Evolutionary conservation across 371 early-diverging fungal genomes (phyloP), one percentile per base, ranked within the genome.

Genomic region (Rhizopus stolonifer): DNA sequence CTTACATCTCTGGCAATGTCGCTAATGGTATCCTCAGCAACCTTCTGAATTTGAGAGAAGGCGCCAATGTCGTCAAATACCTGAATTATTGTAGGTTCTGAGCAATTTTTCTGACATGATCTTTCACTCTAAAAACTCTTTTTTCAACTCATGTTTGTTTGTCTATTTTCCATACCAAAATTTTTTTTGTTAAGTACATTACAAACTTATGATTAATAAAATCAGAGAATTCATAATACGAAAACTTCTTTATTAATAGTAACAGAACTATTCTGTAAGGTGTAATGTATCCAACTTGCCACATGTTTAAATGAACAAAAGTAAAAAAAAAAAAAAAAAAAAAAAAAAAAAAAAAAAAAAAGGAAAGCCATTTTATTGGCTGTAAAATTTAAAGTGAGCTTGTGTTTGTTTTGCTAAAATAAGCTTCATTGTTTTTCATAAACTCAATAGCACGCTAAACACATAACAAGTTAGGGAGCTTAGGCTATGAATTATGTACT

Each of bases 391-490:
- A 45, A 25, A 34, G 24, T 14, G 19, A 29, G 6, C 23, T 42
- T 9, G 29, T 29, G 14, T 47, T 39, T 31, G 52, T 26, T 4
- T 49, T 26, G 4, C 18, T 22, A 8, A 26, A 23, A 1, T 22
- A 46, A 4, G n/a, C 31, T 29, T 29, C 46, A 24, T 36, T 34
- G 1, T 49, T 34, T 10, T 22, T 49, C 40, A 40, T 40, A 21
- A 40, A 40, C 19, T 40, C 45, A 24, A 45, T 18, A n/a, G 62
- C 62, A 49, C 64, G 56, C 65, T 61, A 39, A 32, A 21, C 21
- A 15, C 22, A 33, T 34, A 23, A 40, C 10, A 4, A 34, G 25
- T 25, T 34, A 49, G 33, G 18, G 23, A 23, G 4, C n/a, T n/a
- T 13, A 48, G 11, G 23, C 15, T 8, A 0, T 10, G 13, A 31